These are phyloP conservation scores for Pseudogymnoascus sp. DNA, from an alignment of 2,329 filamentous ascomycete species.

Conservation along the genomic window DNA sequence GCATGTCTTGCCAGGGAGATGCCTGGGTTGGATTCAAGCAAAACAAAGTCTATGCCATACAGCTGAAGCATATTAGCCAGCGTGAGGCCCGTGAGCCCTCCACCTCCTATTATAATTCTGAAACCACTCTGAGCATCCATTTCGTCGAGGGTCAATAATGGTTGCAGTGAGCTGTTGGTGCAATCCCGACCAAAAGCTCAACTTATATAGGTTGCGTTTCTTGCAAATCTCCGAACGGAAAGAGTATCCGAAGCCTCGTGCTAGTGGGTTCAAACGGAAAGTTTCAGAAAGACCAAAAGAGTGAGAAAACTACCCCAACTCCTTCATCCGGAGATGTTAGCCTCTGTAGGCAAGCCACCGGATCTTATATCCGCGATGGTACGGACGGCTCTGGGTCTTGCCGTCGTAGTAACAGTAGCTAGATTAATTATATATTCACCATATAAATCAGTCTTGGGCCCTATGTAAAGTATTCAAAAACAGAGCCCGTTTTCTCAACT, in stretches of 20 bases:
- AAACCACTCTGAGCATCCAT: not conserved
- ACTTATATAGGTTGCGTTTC: not conserved
- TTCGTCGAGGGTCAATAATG: not conserved
- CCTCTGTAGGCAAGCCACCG: not conserved
- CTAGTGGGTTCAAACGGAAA: not conserved
- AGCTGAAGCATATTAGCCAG: constrained; percentile 38
- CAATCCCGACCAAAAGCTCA: not conserved
- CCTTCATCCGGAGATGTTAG: not conserved
- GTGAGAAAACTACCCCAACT: not conserved
- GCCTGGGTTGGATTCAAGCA: constrained; percentile 36
- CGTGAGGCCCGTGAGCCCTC: constrained; percentile 37
- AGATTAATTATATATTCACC: not conserved
- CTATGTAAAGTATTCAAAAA: not conserved
- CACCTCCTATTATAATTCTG: constrained; percentile 38
- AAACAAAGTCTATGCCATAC: constrained; percentile 37
- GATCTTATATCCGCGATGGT: not conserved
- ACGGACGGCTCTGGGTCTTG: not conserved
- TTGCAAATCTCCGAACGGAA: not conserved
- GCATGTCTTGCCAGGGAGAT: constrained; percentile 39
- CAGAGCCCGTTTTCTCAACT: not conserved
- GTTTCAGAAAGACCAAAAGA: not conserved
- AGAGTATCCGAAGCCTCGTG: not conserved
- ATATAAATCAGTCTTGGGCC: not conserved
- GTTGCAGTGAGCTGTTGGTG: not conserved
- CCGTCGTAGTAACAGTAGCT: not conserved